Conservation (phyloP, 1,284 basidiomycete genomes). For the Testicularia cyperi region DNA sequence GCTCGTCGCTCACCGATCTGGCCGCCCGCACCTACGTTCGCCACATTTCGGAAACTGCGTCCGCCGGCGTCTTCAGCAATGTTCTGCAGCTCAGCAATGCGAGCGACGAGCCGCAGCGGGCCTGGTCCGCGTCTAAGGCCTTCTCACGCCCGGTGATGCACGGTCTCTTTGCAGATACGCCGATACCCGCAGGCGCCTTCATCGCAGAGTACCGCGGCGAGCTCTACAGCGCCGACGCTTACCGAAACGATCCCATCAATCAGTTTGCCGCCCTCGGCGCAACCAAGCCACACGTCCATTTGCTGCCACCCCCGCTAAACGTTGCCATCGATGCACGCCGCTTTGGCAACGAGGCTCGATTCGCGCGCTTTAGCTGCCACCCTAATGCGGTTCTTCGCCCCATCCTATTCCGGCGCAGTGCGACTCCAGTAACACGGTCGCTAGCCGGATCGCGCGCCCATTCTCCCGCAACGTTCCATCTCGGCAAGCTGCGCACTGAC, state of each 20-base stretch:
- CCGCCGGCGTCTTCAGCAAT: conserved; percentile 51
- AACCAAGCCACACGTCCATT: conserved; percentile 72
- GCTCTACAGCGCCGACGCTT: conserved; percentile 57
- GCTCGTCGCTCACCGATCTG: conserved; percentile 25
- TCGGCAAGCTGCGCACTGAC: too few relatives aligned
- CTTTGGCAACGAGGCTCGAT: conserved; percentile 75
- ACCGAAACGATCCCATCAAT: conserved; percentile 64
- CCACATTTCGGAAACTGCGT: conserved; percentile 54
- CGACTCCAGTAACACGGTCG: conserved; percentile 17
- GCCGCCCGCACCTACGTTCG: conserved; percentile 44
- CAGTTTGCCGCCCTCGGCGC: conserved; percentile 65
- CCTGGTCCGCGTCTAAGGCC: conserved; percentile 61
- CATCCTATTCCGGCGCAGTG: conserved; percentile 65
- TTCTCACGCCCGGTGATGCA: conserved; percentile 61
- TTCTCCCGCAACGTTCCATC: conserved; percentile 10
- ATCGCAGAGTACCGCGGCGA: conserved; percentile 60
- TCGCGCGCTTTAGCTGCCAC: conserved; percentile 79
- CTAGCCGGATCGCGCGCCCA: conserved; percentile 24
- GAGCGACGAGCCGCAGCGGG: conserved; percentile 44
- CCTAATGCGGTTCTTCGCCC: conserved; percentile 86
- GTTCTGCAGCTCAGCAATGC: conserved; percentile 36
- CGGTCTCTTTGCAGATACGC: conserved; percentile 60
- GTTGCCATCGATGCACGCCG: conserved; percentile 78
- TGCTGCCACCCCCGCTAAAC: conserved; percentile 76
- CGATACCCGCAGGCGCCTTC: conserved; percentile 61